Evolutionary conservation across 768 basidiomycete species (phyloP).

Genomic region (Psilocybe tampanensis): DNA sequence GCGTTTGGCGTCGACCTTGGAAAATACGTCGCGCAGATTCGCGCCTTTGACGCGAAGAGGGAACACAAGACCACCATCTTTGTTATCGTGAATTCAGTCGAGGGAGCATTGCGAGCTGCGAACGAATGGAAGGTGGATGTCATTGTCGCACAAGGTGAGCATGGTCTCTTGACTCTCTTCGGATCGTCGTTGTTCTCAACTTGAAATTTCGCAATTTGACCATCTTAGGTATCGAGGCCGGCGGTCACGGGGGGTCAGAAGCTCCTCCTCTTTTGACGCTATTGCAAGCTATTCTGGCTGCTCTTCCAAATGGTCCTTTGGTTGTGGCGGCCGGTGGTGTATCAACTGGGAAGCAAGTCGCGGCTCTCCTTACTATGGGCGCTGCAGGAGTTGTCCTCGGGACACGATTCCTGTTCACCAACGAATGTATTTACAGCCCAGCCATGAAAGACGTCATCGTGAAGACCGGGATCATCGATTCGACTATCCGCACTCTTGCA

Average conservation of each 20-base stretch:
- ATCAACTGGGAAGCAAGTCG: constrained; percentile 50
- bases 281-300: constrained; percentile 45
- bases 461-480: constrained; percentile 22
- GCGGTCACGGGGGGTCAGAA: constrained; percentile 38
- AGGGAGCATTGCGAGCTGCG: constrained; percentile 50
- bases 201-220: background rate
- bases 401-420: constrained; percentile 61
- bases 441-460: constrained; percentile 26
- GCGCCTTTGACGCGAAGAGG: constrained; percentile 38
- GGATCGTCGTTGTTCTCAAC: background rate
- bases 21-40: constrained; percentile 54
- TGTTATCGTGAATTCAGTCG: constrained; percentile 49
- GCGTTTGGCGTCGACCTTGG: constrained; percentile 56
- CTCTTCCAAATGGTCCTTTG: constrained; percentile 37
- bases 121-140: constrained; percentile 59
- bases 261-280: constrained; percentile 51
- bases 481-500: constrained; percentile 41
- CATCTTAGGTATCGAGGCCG: constrained; percentile 30
- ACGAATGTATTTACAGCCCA: constrained; percentile 37
- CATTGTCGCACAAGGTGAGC: constrained; percentile 66
- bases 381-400: constrained; percentile 58
- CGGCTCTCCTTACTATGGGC: constrained; percentile 52
- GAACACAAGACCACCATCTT: constrained; percentile 52
- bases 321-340: constrained; percentile 67
- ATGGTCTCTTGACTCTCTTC: no score